Evolutionary conservation across 192 early-diverging fungal genomes (phyloP), one percentile per base, ranked within the genome.

Genomic region (Geosiphon pyriformis): DNA sequence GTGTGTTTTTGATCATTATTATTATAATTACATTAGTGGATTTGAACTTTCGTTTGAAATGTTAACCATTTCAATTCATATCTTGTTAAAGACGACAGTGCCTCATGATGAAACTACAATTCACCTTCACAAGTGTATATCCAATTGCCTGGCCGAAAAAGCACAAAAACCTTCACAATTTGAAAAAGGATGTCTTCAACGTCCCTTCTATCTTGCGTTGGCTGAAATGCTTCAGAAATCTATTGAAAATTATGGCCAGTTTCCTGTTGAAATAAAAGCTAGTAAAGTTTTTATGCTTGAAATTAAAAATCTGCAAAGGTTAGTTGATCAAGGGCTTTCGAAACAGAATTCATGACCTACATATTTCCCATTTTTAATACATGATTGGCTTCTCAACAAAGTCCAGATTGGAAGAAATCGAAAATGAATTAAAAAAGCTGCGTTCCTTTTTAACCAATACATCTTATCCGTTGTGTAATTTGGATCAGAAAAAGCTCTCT

Each of bases 151-250:
- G 4, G 27, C 35, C 18, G 17, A 17, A 25, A 27, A 42, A n/a
- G 8, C 10, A 32, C 33, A 1, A 42, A 23, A 25, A n/a, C n/a
- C 37, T 1, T 66, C 64, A 20, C 30, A 52, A 4, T 66, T 66
- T 27, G 11, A 25, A 4, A 66, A 66, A 17, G 64, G 64, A 35
- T 34, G 52, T 25, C 52, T 66, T 42, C 51, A 66, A 55, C 30
- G 64, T 30, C 64, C 64, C n/a, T 66, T 55, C 35, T 54, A 66
- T 27, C 32, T 66, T n/a, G 64, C 64, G 23, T 55, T 66, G 6
- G 8, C 48, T 2, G 64, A 66, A 66, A 55, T 56, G 52, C 50
- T 66, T 49, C 8, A 22, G 6, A 53, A 22, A 18, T 66, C 51
- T 42, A 33, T 66, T 46, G 52, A 35, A 37, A 66, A 66, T 42